Conservation (phyloP, 495 filamentous ascomycete species). For the Bathelium albidoporum region DNA sequence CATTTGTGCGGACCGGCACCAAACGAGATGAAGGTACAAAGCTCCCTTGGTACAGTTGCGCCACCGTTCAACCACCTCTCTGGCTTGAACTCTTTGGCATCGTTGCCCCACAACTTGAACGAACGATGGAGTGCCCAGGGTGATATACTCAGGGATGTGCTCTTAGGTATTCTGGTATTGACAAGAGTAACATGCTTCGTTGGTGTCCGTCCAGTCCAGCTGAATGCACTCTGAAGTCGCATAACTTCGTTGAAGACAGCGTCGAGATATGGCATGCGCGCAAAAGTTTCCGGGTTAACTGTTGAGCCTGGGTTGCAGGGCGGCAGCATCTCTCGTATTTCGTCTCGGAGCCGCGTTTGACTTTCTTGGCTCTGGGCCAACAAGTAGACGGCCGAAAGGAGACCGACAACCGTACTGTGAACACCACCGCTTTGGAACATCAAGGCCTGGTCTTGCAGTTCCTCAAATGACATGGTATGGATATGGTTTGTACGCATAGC, state of each 20-base stretch:
- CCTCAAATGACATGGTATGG: background rate
- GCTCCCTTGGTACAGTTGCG: background rate
- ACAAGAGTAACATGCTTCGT: constrained; percentile 50
- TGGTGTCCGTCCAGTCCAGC: constrained; percentile 47
- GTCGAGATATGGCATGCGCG: constrained; percentile 42
- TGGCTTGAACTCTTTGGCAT: constrained; percentile 34
- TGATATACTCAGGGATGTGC: constrained; percentile 40
- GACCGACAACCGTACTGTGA: background rate
- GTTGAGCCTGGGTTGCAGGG: constrained; percentile 25
- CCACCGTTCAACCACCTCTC: constrained; percentile 32
- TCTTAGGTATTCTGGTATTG: constrained; percentile 42
- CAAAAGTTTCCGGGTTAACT: constrained; percentile 28
- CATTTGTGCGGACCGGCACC: constrained; percentile 38
- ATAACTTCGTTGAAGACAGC: constrained; percentile 36
- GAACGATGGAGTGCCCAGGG: constrained; percentile 36
- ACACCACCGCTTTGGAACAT: background rate
- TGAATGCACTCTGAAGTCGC: constrained; percentile 16
- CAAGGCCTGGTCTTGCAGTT: background rate
- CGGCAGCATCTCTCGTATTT: constrained; percentile 52
- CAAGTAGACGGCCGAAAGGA: constrained; percentile 43
- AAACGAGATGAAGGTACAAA: constrained; percentile 31
- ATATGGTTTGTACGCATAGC: background rate
- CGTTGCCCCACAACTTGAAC: constrained; percentile 29
- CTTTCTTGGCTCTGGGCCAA: constrained; percentile 45
- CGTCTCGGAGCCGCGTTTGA: constrained; percentile 46